These are phyloP conservation scores for Pichiaceae sp. DNA, from an alignment of 1,139 yeast genomes.

Conservation along the genomic window DNA sequence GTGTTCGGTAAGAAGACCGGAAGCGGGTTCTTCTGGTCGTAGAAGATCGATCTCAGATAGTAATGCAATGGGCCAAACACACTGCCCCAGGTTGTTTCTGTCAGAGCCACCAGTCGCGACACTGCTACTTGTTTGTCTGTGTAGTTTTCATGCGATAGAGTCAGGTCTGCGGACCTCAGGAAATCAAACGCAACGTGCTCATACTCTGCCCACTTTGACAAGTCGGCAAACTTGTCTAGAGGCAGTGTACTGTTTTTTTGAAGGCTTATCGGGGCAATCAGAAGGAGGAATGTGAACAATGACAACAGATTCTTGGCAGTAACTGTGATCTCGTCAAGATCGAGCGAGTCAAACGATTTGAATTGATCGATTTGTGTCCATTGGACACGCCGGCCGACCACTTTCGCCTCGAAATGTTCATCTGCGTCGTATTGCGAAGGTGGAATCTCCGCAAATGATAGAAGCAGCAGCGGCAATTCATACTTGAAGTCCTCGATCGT, in stretches of 20 bases:
- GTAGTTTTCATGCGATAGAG: slow-evolving; percentile 21
- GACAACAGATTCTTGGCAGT: slow-evolving; percentile 23
- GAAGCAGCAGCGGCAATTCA: background rate
- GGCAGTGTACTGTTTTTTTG: slow-evolving; percentile 7
- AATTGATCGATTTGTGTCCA: background rate
- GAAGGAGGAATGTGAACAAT: slow-evolving; percentile 35
- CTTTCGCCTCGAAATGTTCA: background rate
- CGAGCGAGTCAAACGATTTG: background rate
- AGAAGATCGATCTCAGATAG: slow-evolving; percentile 28
- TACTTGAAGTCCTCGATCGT: background rate
- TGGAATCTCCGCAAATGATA: background rate
- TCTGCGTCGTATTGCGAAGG: background rate
- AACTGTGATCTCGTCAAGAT: background rate
- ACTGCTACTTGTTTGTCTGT: slow-evolving; percentile 9
- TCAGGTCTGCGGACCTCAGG: slow-evolving; percentile 37
- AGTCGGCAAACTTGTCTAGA: slow-evolving; percentile 8
- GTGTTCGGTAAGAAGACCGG: slow-evolving; percentile 1
- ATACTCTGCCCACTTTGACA: slow-evolving; percentile 17
- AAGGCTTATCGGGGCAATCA: slow-evolving; percentile 26
- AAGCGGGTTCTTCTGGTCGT: slow-evolving; percentile 1
- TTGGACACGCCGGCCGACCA: background rate
- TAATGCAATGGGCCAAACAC: slow-evolving; percentile 30
- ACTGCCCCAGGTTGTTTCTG: slow-evolving; percentile 14
- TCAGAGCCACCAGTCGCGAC: background rate
- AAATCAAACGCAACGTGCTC: slow-evolving; percentile 28